phyloP scores from a whole-genome alignment of 2,329 filamentous ascomycete species.

The Albophoma yamanashiensis region DNA sequence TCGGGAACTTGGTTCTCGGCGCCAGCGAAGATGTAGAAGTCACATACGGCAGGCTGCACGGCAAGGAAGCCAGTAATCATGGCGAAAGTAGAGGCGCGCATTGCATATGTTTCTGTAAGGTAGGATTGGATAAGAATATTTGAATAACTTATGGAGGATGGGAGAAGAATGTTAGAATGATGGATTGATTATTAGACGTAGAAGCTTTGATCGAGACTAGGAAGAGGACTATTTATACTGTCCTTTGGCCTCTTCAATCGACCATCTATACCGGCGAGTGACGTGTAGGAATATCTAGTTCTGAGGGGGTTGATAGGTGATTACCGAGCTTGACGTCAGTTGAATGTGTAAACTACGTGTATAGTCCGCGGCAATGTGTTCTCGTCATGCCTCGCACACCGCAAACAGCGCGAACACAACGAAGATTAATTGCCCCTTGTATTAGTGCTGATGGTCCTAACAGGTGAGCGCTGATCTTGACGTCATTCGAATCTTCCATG shows the following conservation, averaged over 20 bases:
- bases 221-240: not conserved
- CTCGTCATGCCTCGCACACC: too few species aligned
- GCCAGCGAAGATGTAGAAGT: not conserved
- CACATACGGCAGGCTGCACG: not conserved
- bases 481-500: not conserved
- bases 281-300: too few species aligned
- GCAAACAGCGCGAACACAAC: too few species aligned
- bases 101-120: not conserved
- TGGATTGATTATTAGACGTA: too few species aligned
- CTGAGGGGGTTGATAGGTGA: too few species aligned
- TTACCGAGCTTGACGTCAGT: too few species aligned
- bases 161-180: not conserved
- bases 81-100: not conserved
- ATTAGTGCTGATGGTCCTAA: not conserved
- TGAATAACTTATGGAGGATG: not conserved
- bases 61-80: not conserved
- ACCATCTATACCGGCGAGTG: too few species aligned
- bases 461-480: not conserved
- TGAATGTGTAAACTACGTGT: too few species aligned
- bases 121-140: not conserved
- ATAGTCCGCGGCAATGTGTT: too few species aligned
- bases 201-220: not conserved
- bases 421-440: too few species aligned
- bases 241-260: too few species aligned
- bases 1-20: not conserved